phyloP scores from a whole-genome alignment of 2,329 filamentous ascomycete species.

The Zalaria obscura region DNA sequence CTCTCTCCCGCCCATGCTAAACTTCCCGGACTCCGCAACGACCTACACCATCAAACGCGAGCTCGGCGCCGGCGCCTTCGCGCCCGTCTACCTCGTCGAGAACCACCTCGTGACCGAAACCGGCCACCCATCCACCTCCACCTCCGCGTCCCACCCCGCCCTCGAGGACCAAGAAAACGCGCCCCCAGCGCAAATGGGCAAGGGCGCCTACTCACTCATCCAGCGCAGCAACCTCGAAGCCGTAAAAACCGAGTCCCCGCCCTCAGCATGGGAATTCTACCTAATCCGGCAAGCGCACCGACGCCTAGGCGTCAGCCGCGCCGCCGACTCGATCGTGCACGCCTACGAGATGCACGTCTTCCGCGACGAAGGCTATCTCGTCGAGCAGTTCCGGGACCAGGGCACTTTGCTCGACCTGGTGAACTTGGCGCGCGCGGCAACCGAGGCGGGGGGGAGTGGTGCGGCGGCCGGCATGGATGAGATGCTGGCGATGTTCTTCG shows the following conservation, averaged over 20 bases:
- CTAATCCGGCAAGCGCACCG: slow-evolving; percentile 75
- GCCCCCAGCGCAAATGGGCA: slow-evolving; percentile 41
- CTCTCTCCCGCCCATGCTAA: slow-evolving; percentile 47
- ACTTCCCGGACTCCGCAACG: slow-evolving; percentile 49
- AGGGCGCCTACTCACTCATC: slow-evolving; percentile 39
- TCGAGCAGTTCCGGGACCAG: slow-evolving; percentile 77
- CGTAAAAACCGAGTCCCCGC: slow-evolving; percentile 86
- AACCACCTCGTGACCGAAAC: slow-evolving; percentile 25
- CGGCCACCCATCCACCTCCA: background rate
- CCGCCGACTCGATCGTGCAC: slow-evolving; percentile 61
- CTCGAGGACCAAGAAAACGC: slow-evolving; percentile 32
- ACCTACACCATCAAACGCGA: slow-evolving; percentile 71
- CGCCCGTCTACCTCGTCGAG: slow-evolving; percentile 85
- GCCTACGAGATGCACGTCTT: slow-evolving; percentile 89
- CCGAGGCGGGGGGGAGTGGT: slow-evolving; percentile 32
- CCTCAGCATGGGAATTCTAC: slow-evolving; percentile 88
- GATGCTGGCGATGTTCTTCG: slow-evolving; percentile 84
- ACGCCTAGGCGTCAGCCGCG: slow-evolving; percentile 56
- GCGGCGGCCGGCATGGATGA: slow-evolving; percentile 69
- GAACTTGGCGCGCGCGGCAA: slow-evolving; percentile 61
- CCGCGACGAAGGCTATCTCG: slow-evolving; percentile 74
- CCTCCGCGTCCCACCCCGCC: slow-evolving; percentile 24
- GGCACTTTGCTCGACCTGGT: slow-evolving; percentile 91
- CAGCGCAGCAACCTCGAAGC: slow-evolving; percentile 57
- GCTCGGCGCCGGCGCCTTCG: slow-evolving; percentile 85